Evolutionary conservation across 2,329 filamentous ascomycete genomes (phyloP).

Genomic region (Alternaria conjuncta): DNA sequence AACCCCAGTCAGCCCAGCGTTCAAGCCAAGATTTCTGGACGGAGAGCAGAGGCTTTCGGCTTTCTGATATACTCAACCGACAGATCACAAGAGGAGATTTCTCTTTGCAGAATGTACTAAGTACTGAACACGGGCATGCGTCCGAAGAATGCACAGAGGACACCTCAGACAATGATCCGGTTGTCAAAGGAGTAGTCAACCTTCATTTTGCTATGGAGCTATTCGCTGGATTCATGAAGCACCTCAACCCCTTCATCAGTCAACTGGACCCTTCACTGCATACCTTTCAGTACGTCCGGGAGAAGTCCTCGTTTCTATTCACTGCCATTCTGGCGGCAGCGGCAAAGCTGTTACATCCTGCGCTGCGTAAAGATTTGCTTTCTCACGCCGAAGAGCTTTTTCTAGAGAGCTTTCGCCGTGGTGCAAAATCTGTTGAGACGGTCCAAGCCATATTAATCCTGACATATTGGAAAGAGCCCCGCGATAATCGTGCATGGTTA

Average conservation of each 20-base stretch:
- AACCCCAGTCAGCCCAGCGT: background rate
- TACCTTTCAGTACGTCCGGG: background rate
- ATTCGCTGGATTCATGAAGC: background rate
- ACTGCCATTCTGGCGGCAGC: background rate
- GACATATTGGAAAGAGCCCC: slow-evolving; percentile 14
- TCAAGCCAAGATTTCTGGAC: background rate
- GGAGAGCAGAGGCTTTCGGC: background rate
- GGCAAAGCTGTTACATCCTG: background rate
- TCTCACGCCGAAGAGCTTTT: background rate
- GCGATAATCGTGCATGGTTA: slow-evolving; percentile 11
- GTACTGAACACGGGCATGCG: background rate
- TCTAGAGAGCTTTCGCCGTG: background rate
- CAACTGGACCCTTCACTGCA: background rate
- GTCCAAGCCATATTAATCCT: slow-evolving; percentile 13
- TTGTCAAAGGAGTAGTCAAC: background rate
- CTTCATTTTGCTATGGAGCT: background rate
- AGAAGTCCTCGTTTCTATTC: background rate
- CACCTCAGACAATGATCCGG: background rate
- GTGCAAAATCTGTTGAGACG: background rate
- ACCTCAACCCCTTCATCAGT: background rate
- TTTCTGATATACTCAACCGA: background rate
- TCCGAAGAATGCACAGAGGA: background rate
- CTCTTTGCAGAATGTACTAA: background rate
- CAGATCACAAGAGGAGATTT: background rate
- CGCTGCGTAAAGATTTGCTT: background rate